These are phyloP conservation scores for Apiotrichum siamense DNA, from an alignment of 1,284 basidiomycete genomes.

Conservation along the genomic window DNA sequence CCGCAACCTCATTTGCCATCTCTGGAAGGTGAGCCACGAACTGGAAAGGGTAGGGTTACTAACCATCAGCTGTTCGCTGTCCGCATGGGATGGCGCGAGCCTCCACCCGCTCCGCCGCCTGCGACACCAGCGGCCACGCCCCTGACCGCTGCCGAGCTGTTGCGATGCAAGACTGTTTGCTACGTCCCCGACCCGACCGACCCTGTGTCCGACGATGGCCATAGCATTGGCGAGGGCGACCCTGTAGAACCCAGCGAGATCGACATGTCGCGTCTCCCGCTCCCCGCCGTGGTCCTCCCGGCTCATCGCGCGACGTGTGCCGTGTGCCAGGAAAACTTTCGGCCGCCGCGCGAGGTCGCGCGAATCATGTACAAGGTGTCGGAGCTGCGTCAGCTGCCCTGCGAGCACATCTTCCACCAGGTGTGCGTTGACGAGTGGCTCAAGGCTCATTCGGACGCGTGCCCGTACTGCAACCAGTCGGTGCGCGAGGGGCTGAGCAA, in stretches of 20 bases:
- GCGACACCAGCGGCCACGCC: background rate
- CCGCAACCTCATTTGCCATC: background rate
- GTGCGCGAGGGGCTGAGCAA: slow-evolving; percentile 17
- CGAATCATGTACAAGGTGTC: slow-evolving; percentile 25
- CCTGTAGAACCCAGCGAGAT: slow-evolving; percentile 4
- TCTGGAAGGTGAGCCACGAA: background rate
- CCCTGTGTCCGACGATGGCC: slow-evolving; percentile 1
- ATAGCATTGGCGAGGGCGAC: background rate
- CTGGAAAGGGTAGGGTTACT: background rate
- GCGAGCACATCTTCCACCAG: slow-evolving; percentile 36
- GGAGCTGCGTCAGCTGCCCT: slow-evolving; percentile 26
- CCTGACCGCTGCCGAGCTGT: slow-evolving; percentile 13
- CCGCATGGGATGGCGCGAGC: slow-evolving; percentile 1
- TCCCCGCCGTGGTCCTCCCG: slow-evolving; percentile 20
- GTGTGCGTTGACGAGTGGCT: slow-evolving; percentile 40
- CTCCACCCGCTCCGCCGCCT: background rate
- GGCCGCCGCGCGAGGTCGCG: slow-evolving; percentile 15
- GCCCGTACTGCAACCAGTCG: slow-evolving; percentile 33
- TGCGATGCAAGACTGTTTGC: slow-evolving; percentile 15
- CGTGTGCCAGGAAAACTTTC: slow-evolving; percentile 35
- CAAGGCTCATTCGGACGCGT: slow-evolving; percentile 24
- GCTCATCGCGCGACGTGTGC: slow-evolving; percentile 26
- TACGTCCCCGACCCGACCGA: slow-evolving; percentile 25
- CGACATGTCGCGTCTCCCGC: slow-evolving; percentile 15
- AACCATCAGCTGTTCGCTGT: background rate